Evolutionary conservation across 139 green algal species (phyloP).

Genomic region (Dunaliella sp.): DNA sequence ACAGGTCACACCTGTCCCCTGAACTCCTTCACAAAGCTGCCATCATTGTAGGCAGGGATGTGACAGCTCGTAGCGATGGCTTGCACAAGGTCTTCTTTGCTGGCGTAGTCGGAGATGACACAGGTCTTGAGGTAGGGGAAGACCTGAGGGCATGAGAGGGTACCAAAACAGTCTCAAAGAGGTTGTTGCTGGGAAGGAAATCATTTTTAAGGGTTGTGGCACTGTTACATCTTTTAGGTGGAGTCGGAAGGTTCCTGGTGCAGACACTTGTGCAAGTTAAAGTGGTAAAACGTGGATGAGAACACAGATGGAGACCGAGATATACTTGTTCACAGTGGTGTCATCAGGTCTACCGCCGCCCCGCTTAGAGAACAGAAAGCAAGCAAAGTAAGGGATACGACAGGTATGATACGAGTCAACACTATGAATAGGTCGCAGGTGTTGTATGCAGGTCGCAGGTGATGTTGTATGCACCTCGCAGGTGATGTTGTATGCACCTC

Average conservation of each 20-base stretch:
- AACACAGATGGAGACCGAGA: not conserved
- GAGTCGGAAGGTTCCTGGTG: not conserved
- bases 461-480: no score
- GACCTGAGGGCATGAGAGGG: not conserved
- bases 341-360: no score
- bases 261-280: not conserved
- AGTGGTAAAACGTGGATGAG: not conserved
- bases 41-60: constrained; percentile 62
- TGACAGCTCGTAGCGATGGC: constrained; percentile 73
- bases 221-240: not conserved
- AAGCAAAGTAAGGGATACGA: no score
- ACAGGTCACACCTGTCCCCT: constrained; percentile 32
- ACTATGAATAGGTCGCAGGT: no score
- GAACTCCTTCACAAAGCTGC: constrained; percentile 45
- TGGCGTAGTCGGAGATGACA: constrained; percentile 59
- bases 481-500: no score
- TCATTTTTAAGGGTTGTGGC: not conserved
- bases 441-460: no score
- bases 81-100: constrained; percentile 65
- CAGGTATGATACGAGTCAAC: no score
- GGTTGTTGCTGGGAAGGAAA: not conserved
- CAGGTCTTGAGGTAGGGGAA: constrained; percentile 34
- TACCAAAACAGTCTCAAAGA: not conserved
- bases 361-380: no score
- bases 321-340: not conserved